These are phyloP conservation scores for Lunularia cruciata DNA, from an alignment of 225 moss, liverwort and hornwort genomes.

Conservation along the genomic window DNA sequence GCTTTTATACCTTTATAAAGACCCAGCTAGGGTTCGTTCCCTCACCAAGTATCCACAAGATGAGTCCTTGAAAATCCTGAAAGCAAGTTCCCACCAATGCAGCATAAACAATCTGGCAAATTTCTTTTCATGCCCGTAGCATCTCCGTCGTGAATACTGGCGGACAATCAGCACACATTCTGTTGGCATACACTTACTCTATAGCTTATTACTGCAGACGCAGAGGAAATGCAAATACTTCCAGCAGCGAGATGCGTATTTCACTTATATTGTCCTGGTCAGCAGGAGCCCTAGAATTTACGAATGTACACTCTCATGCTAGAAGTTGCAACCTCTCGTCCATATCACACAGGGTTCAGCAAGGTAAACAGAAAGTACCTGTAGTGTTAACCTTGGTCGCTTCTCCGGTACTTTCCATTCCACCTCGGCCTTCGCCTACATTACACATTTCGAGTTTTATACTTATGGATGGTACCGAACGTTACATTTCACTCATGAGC, in stretches of 20 bases:
- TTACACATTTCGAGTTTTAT: too few relatives aligned
- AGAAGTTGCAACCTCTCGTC: not conserved
- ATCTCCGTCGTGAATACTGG: too few relatives aligned
- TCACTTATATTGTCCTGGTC: too few relatives aligned
- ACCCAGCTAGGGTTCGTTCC: constrained; percentile 85
- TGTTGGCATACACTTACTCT: too few relatives aligned
- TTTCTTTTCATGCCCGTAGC: too few relatives aligned
- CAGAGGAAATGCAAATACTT: too few relatives aligned
- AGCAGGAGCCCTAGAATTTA: not conserved
- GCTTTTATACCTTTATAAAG: constrained; percentile 61
- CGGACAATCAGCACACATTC: too few relatives aligned
- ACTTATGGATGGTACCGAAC: too few relatives aligned
- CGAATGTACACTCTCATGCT: too few relatives aligned
- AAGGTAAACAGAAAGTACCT: constrained; percentile 29
- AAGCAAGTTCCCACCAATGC: not conserved
- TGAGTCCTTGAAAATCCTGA: constrained; percentile 76
- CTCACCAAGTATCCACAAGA: constrained; percentile 78
- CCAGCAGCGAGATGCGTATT: too few relatives aligned
- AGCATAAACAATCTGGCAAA: not conserved
- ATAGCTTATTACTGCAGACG: too few relatives aligned
- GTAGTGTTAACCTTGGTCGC: constrained; percentile 48
- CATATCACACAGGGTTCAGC: not conserved
- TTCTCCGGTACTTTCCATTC: constrained; percentile 56
- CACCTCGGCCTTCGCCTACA: constrained; percentile 68
- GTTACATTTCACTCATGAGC: too few relatives aligned